Evolutionary conservation across 2,329 filamentous ascomycete genomes (phyloP).

Genomic region (Neofusicoccum kwambonambiense): DNA sequence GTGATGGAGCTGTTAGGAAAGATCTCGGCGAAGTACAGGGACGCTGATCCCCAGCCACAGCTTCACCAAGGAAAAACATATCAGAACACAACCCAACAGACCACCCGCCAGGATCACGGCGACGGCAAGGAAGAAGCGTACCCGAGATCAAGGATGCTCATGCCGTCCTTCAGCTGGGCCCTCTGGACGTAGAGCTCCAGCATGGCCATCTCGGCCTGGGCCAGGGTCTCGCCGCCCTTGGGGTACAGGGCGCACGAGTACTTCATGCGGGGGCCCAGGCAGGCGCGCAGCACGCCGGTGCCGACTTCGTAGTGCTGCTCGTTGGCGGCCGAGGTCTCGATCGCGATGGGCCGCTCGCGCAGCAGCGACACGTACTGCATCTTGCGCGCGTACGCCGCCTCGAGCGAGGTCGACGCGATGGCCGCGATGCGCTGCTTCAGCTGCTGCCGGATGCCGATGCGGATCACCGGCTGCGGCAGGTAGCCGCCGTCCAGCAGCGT

Average conservation of each 20-base stretch:
- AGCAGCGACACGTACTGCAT: constrained; percentile 62
- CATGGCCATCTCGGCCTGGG: constrained; percentile 66
- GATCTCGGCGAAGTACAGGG: constrained; percentile 64
- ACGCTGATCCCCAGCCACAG: constrained; percentile 68
- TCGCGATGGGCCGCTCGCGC: constrained; percentile 63
- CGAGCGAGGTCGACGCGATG: constrained; percentile 55
- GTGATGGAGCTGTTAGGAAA: constrained; percentile 62
- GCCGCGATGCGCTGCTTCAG: constrained; percentile 58
- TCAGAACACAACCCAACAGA: background rate
- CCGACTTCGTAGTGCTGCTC: constrained; percentile 72
- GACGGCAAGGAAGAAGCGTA: constrained; percentile 32
- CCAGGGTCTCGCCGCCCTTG: constrained; percentile 61
- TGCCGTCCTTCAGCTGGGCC: constrained; percentile 59
- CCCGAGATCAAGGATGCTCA: constrained; percentile 63
- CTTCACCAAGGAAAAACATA: constrained; percentile 34
- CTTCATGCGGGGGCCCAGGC: constrained; percentile 69
- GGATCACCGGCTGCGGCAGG: constrained; percentile 62
- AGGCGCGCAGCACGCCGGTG: constrained; percentile 60
- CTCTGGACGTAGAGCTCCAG: constrained; percentile 61
- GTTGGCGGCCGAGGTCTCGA: constrained; percentile 65
- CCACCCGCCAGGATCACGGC: constrained; percentile 21
- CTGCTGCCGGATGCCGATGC: constrained; percentile 65
- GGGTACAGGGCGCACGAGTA: constrained; percentile 68
- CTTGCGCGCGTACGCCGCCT: constrained; percentile 57
- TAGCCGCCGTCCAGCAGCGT: constrained; percentile 63